Percentiles rank a stretch among this genome's conserved stretches.
phyloP scores from a whole-genome alignment of 2,329 filamentous ascomycete genomes.

The Pestalotiopsis sp. region DNA sequence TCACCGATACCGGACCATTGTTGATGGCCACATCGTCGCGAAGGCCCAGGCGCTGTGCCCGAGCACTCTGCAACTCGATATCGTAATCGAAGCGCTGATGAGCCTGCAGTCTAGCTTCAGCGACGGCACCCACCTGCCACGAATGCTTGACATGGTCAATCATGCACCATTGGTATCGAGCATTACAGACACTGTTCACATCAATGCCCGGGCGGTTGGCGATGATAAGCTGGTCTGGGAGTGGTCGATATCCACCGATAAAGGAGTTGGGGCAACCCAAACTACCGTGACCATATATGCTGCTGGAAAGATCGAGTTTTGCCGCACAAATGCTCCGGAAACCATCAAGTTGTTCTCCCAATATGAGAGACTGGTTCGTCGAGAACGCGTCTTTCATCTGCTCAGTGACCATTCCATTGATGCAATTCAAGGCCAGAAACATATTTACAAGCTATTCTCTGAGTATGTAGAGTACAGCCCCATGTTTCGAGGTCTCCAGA shows the following conservation, averaged over 20 bases:
- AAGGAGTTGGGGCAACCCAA: not conserved
- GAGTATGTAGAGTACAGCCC: slow-evolving; percentile 38
- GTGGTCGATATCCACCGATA: not conserved
- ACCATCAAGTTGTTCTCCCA: slow-evolving; percentile 24
- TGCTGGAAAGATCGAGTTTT: not conserved
- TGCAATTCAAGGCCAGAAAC: slow-evolving; percentile 32
- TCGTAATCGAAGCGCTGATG: slow-evolving; percentile 34
- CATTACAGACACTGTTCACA: slow-evolving; percentile 29
- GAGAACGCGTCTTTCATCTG: slow-evolving; percentile 31
- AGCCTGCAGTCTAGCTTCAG: slow-evolving; percentile 32
- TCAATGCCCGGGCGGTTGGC: not conserved
- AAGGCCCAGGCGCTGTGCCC: slow-evolving; percentile 42
- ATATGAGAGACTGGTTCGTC: slow-evolving; percentile 33
- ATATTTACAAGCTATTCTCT: slow-evolving; percentile 40
- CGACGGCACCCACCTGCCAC: slow-evolving; percentile 24
- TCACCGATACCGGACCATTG: slow-evolving; percentile 34
- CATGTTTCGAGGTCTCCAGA: slow-evolving; percentile 21
- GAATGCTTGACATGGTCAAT: slow-evolving; percentile 30
- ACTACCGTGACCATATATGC: not conserved
- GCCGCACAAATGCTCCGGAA: not conserved
- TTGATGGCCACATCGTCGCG: slow-evolving; percentile 42
- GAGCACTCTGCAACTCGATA: slow-evolving; percentile 36
- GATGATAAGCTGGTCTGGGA: not conserved
- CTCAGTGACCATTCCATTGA: slow-evolving; percentile 30
- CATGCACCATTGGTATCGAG: slow-evolving; percentile 23